Conservation (phyloP, 2,329 filamentous ascomycete species). For the Fusarium camptoceras region DNA sequence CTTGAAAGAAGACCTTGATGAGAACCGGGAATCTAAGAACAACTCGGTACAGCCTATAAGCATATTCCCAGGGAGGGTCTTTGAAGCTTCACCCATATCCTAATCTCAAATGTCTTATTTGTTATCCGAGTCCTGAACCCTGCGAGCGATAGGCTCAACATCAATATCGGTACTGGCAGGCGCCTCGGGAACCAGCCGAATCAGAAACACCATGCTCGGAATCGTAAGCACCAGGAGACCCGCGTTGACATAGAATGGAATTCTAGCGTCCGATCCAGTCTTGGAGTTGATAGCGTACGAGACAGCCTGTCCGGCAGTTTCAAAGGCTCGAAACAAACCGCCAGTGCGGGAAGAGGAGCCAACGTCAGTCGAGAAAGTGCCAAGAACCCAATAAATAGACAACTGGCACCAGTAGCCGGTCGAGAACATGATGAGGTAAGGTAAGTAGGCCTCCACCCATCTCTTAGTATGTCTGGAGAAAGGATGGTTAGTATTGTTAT, state of each 20-base stretch:
- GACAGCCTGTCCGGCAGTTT: background rate
- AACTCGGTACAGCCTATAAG: background rate
- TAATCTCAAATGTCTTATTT: background rate
- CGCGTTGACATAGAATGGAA: background rate
- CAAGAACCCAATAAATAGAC: background rate
- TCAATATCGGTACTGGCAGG: background rate
- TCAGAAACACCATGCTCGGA: background rate
- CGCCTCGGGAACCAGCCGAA: background rate
- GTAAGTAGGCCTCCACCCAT: slow-evolving; percentile 1
- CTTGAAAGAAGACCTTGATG: background rate
- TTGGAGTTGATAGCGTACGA: slow-evolving; percentile 5
- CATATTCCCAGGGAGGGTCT: background rate
- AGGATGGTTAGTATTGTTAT: accelerated
- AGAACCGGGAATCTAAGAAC: background rate
- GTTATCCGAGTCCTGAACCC: background rate
- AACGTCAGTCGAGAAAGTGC: background rate
- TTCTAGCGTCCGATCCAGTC: background rate
- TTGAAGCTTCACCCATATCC: background rate
- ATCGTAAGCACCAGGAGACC: background rate
- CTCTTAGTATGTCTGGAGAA: background rate
- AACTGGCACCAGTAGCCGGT: background rate
- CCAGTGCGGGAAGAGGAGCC: background rate
- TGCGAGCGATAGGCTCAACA: background rate
- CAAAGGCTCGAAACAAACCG: background rate
- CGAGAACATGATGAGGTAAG: background rate